Percentiles rank a stretch among this genome's conserved stretches.
Conservation (phyloP, 2,329 filamentous ascomycete species). For the Alternaria brassicae region DNA sequence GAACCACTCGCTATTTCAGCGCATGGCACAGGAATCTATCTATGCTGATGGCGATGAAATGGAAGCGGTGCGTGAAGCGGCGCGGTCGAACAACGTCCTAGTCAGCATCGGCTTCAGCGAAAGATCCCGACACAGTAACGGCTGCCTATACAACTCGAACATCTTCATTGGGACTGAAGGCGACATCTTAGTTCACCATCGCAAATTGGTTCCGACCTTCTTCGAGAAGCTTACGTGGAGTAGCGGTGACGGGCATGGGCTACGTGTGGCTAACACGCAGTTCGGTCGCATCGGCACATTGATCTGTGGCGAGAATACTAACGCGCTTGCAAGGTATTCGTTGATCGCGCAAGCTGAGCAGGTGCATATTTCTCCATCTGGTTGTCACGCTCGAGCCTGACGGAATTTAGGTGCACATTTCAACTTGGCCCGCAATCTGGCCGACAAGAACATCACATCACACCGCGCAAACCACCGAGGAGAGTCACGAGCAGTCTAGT, state of each 20-base stretch:
- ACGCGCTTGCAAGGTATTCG: slow-evolving; percentile 61
- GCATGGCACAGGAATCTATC: slow-evolving; percentile 42
- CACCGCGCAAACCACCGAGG: not conserved
- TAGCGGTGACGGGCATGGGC: slow-evolving; percentile 60
- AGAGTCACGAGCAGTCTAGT: not conserved
- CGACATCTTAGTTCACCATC: slow-evolving; percentile 59
- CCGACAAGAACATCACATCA: slow-evolving; percentile 51
- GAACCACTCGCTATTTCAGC: slow-evolving; percentile 60
- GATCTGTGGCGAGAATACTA: slow-evolving; percentile 67
- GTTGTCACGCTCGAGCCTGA: not conserved
- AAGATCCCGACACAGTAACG: slow-evolving; percentile 53
- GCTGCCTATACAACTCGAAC: slow-evolving; percentile 61
- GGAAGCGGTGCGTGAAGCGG: slow-evolving; percentile 35
- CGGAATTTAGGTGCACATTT: slow-evolving; percentile 58
- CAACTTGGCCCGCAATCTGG: slow-evolving; percentile 64
- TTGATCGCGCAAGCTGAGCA: slow-evolving; percentile 64
- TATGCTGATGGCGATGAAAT: slow-evolving; percentile 38
- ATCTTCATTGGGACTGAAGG: slow-evolving; percentile 57
- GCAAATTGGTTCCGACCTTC: slow-evolving; percentile 64
- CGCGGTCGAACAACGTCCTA: slow-evolving; percentile 49
- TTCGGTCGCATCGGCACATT: slow-evolving; percentile 59
- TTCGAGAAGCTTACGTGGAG: slow-evolving; percentile 65
- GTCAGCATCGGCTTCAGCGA: slow-evolving; percentile 62
- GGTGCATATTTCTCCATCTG: slow-evolving; percentile 54
- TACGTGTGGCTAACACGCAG: slow-evolving; percentile 56